phyloP scores from a whole-genome alignment of 1,284 basidiomycete species.

The Trametes sp. region DNA sequence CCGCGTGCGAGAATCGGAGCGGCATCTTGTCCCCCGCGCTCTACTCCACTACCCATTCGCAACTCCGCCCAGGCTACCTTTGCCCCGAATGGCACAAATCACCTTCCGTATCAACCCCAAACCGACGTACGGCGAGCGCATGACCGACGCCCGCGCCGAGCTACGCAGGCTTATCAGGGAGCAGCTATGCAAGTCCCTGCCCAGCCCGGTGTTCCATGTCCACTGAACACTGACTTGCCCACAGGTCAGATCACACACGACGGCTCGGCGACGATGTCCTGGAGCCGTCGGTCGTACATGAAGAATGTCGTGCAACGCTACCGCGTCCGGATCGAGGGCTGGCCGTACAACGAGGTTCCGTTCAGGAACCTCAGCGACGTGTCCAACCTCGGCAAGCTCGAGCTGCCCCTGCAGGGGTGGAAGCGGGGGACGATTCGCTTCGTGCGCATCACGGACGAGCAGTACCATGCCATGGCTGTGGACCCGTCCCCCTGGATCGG shows the following conservation, averaged over 20 bases:
- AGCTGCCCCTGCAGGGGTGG: constrained; percentile 41
- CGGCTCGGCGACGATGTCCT: constrained; percentile 41
- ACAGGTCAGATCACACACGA: constrained; percentile 41
- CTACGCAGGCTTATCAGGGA: constrained; percentile 42
- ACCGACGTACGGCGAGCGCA: constrained; percentile 43
- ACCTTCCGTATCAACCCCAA: constrained; percentile 37
- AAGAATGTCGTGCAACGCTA: constrained; percentile 43
- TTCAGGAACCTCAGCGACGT: constrained; percentile 45
- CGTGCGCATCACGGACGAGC: constrained; percentile 32
- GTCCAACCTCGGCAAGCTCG: constrained; percentile 42
- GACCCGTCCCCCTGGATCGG: constrained; percentile 32
- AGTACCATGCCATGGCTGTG: constrained; percentile 23
- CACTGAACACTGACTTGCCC: not conserved
- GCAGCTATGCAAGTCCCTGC: constrained; percentile 34
- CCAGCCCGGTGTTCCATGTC: not conserved
- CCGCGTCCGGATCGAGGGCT: constrained; percentile 42
- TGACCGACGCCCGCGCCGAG: constrained; percentile 43
- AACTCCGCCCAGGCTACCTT: constrained; percentile 25
- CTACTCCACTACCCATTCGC: constrained; percentile 16
- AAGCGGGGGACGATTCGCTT: constrained; percentile 39
- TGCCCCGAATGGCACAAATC: constrained; percentile 27
- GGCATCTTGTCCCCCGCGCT: constrained; percentile 24
- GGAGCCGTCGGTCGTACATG: constrained; percentile 40
- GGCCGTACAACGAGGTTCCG: constrained; percentile 41
- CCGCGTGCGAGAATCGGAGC: constrained; percentile 25